Evolutionary conservation across 2,329 filamentous ascomycete species (phyloP), one percentile per base, ranked within the genome.

Genomic region (Myriosclerotinia scirpicola): DNA sequence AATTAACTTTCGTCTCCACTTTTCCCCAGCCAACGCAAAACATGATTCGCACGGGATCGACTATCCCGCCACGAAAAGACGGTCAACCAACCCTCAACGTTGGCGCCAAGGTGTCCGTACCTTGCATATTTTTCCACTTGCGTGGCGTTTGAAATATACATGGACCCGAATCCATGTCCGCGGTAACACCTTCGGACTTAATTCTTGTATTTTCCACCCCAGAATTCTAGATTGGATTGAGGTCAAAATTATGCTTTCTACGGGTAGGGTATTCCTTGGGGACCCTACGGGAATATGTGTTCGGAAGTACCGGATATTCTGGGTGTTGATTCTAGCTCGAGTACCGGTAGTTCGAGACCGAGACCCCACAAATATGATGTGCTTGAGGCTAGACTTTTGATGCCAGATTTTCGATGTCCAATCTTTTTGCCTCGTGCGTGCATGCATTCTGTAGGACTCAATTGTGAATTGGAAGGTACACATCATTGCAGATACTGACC

Each of bases 281-380:
- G 9, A 40, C 12, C 9, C 38, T 34, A 34, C 6, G 30, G 6
- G 30, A 34, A 46, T 17, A 20, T 7, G 17, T 46, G 17, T 46
- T n/a, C 55, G 55, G 55, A 46, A 46, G 12, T 44, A 14, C 26
- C 26, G 55, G 55, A 59, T 9, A 14, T 44, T 30, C 5, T 6
- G 30, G 44, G 40, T 20, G 26, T 34, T 8, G 20, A 17, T 46
- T n/a, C 44, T 20, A 46, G 20, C 20, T 40, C 38, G 38, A 40
- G 7, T 26, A 26, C 26, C 26, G 26, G 26, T 46, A 20, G 20
- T 46, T 46, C 44, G 17, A 46, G 42, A 14, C n/a, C 12, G 17
- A 6, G 20, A 46, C 44, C 20, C 56, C 56, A 59, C 30, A 48
- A 59, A 42, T 36, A 48, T 59, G 42, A 42, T 59, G 56, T 59